Conservation (phyloP, 1,284 basidiomycete species). For the Ceratorhiza oryzae-sativae region DNA sequence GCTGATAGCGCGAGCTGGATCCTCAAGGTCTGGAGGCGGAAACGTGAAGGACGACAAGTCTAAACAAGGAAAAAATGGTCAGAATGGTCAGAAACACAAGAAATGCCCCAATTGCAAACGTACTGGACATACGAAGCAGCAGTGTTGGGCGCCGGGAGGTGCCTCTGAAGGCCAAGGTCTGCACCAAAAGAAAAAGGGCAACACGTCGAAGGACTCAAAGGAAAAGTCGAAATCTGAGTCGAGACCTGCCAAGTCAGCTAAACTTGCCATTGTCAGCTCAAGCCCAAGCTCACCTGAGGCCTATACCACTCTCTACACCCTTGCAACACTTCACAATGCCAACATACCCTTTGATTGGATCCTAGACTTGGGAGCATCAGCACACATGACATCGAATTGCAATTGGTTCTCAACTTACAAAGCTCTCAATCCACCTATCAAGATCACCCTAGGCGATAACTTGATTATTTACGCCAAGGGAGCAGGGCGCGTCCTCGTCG, state of each 20-base stretch:
- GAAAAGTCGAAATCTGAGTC: background rate
- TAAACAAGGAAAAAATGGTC: background rate
- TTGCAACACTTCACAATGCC: background rate
- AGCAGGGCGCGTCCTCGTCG: background rate
- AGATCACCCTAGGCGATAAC: constrained; percentile 2
- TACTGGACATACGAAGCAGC: constrained; percentile 24
- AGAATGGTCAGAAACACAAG: constrained; percentile 33
- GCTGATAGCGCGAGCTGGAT: background rate
- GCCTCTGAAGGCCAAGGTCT: constrained; percentile 28
- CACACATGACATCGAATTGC: constrained; percentile 5
- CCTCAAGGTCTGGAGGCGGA: background rate
- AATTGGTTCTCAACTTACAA: constrained; percentile 9
- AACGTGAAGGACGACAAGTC: constrained; percentile 1
- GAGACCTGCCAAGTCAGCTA: background rate
- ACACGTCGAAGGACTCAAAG: background rate
- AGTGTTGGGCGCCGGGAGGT: constrained; percentile 45
- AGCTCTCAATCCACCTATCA: background rate
- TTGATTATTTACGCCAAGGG: background rate
- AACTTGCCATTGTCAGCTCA: background rate
- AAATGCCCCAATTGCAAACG: background rate
- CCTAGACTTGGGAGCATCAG: constrained; percentile 15
- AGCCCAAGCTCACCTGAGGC: background rate
- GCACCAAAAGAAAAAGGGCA: background rate
- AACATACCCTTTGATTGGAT: background rate
- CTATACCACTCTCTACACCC: background rate